Evolutionary conservation across 2,329 filamentous ascomycete species (phyloP).

Genomic region (Colletotrichum incanum): DNA sequence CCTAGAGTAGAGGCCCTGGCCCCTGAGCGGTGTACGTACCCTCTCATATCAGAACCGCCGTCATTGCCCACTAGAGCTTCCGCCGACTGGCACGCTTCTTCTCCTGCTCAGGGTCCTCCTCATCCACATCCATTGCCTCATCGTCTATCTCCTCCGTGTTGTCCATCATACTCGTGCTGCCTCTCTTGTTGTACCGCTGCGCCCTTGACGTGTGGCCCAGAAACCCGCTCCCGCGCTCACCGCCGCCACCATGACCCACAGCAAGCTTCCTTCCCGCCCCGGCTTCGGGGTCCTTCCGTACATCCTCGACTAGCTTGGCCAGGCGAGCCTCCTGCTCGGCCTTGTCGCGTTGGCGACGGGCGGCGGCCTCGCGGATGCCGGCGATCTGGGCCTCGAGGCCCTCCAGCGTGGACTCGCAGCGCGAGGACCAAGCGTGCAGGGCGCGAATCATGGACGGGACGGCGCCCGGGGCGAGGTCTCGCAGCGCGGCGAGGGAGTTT

Average conservation of each 20-base stretch:
- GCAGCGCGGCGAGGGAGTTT: slow-evolving; percentile 85
- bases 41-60: not conserved
- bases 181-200: slow-evolving; percentile 43
- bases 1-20: no score
- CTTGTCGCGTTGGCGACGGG: slow-evolving; percentile 66
- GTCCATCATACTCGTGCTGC: slow-evolving; percentile 56
- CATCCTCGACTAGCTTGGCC: slow-evolving; percentile 64
- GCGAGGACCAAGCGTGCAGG: slow-evolving; percentile 82
- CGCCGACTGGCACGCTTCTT: slow-evolving; percentile 68
- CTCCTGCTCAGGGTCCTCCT: slow-evolving; percentile 62
- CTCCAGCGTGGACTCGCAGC: slow-evolving; percentile 81
- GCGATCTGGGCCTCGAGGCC: slow-evolving; percentile 84
- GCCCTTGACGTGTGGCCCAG: slow-evolving; percentile 46
- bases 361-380: slow-evolving; percentile 73
- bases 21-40: not conserved
- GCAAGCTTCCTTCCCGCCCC: slow-evolving; percentile 43
- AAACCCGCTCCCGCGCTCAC: slow-evolving; percentile 30
- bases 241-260: slow-evolving; percentile 33
- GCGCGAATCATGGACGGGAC: slow-evolving; percentile 78
- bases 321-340: slow-evolving; percentile 64
- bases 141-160: slow-evolving; percentile 60
- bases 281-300: slow-evolving; percentile 53
- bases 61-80: slow-evolving; percentile 62
- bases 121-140: slow-evolving; percentile 72
- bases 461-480: slow-evolving; percentile 84